A percentile compares a stretch with the other conserved stretches of the same genome.
Evolutionary conservation across 78 protist genomes (phyloP).

Genomic region (Cyanophora paradoxa): DNA sequence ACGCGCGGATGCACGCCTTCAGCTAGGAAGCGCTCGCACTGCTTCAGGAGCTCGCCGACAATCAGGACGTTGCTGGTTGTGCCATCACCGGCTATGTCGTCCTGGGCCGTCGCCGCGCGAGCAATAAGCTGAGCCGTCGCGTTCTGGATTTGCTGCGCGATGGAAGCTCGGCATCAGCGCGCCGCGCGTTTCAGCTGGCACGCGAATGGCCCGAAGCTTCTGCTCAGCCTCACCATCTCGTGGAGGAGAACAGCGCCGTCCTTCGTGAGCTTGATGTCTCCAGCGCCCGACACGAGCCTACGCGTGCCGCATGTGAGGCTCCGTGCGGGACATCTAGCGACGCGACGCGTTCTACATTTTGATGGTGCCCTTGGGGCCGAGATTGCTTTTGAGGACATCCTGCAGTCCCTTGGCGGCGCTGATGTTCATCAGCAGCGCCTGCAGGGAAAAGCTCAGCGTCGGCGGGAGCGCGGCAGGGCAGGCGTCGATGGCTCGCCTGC

Average conservation of each 20-base stretch:
- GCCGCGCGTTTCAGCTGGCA: no score
- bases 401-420: constrained; percentile 88
- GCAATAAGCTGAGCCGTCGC: constrained; percentile 99
- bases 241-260: constrained; percentile 82
- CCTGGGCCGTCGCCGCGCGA: constrained; percentile 98
- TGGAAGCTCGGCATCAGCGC: no score
- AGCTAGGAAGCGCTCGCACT: constrained; percentile 75
- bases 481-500: no score
- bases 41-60: constrained; percentile 93
- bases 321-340: background rate
- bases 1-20: constrained; percentile 98
- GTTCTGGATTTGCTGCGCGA: constrained; percentile 91
- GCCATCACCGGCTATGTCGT: constrained; percentile 99
- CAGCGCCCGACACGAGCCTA: constrained; percentile 94
- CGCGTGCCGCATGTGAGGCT: background rate
- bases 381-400: constrained; percentile 90
- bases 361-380: constrained; percentile 91
- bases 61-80: constrained; percentile 93
- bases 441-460: no score
- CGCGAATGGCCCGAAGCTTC: background rate
- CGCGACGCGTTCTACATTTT: no score
- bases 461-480: no score
- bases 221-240: background rate
- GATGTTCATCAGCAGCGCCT: constrained; percentile 81
- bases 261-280: constrained; percentile 97